Base-by-base conservation (phyloP, 768 basidiomycete species). In the Collybia sordida region DNA sequence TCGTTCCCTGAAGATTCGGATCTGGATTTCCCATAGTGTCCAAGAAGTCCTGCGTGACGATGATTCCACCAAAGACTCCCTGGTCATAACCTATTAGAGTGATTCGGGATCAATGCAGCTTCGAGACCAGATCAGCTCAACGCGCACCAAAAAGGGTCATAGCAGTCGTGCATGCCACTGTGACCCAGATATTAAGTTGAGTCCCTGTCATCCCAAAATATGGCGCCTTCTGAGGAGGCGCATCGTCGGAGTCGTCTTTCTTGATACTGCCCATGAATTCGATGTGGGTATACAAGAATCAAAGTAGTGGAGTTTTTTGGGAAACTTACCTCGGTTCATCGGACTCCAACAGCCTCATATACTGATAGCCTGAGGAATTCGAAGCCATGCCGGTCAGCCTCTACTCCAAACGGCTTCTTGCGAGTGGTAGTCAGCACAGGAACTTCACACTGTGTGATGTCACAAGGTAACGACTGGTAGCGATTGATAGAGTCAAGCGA, bases 51-150 rank as follows among this genome's bases (percentile, higher is more conserved):
- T 67, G 66, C 5, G 78, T 78, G 44, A 79, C 72, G 45, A 79
- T 78, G 47, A 77, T 77, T 0, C 76, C 76, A 19, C 78, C 78
- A 53, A 77, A 79, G 17, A 79, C 75, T n/a, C 76, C 78, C 48
- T 78, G 78, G 58, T 79, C 76, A 58, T 79, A 78, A 19, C 77
- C 74, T 75, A 41, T 15, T 9, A 41, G 19, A 28, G 15, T 11
- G 9, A 14, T 12, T 31, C 11, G 9, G 3, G 9, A 11, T 31
- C 31, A 12, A 31, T 31, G 14, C 31, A 31, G 3, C 14, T 11
- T 14, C 31, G 9, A 3, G 9, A 14, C 9, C 14, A 11, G 11
- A 12, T 12, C 31, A 27, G 31, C 6, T 14, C 31, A 31, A 31
- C 11, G 11, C 67, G 36, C 45, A 75, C 77, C 78, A 52, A 78